These are phyloP conservation scores for Breviolum minutum DNA, from an alignment of 73 alveolate species.

Conservation along the genomic window DNA sequence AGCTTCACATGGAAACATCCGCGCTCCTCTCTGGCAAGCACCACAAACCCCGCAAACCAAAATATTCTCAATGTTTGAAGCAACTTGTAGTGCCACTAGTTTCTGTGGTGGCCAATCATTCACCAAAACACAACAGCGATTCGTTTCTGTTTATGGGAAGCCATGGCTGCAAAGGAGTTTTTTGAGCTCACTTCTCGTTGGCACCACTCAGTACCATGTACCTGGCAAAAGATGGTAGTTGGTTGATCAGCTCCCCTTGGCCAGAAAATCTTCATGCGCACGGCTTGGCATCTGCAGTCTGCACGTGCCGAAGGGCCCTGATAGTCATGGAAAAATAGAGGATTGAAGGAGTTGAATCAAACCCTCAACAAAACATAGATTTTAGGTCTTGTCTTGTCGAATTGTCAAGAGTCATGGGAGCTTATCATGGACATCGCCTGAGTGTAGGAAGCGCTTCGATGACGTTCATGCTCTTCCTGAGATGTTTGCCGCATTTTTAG, in stretches of 20 bases:
- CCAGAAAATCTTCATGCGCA: background rate
- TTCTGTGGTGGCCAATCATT: no score
- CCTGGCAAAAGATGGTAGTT: background rate
- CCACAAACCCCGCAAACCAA: no score
- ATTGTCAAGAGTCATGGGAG: background rate
- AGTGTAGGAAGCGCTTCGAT: constrained; percentile 83
- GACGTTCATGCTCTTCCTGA: constrained; percentile 91
- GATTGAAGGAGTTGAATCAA: background rate
- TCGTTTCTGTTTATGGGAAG: background rate
- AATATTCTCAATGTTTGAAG: no score
- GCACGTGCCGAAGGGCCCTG: constrained; percentile 93
- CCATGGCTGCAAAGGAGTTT: background rate
- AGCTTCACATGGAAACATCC: background rate
- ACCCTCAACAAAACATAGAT: no score
- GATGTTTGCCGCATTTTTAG: background rate
- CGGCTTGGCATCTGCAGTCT: constrained; percentile 92
- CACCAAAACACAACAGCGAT: no score
- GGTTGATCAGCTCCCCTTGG: background rate
- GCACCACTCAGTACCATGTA: constrained; percentile 95
- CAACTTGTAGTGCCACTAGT: no score
- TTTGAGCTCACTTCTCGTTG: constrained; percentile 76
- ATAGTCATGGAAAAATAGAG: no score
- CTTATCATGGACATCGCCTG: constrained; percentile 17
- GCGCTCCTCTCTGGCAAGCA: background rate
- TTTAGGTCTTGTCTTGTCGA: no score